Evolutionary conservation across 148 eudicot genomes (phyloP).

Genomic region (Gaultheria prostrata): DNA sequence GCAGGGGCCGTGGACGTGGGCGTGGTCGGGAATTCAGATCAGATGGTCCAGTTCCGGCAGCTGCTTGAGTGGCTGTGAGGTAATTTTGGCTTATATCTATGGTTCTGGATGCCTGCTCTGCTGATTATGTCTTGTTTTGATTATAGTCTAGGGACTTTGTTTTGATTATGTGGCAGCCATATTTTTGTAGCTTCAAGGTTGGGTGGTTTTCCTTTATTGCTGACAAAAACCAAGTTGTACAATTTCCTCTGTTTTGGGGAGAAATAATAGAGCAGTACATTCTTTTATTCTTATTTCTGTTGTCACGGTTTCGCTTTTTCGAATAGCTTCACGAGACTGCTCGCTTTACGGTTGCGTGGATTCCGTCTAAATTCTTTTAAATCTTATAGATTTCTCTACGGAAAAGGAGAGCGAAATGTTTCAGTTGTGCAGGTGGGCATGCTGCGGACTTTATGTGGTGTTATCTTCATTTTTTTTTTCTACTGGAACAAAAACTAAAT

Average conservation of each 20-base stretch:
- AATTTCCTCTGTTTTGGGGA: not conserved
- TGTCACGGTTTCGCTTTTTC: not conserved
- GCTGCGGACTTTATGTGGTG: no score
- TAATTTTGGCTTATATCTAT: not conserved
- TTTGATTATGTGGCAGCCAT: no score
- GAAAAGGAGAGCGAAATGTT: not conserved
- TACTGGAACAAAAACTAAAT: no score
- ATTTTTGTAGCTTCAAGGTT: not conserved
- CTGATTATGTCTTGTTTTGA: slow-evolving; percentile 8
- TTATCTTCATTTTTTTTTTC: no score
- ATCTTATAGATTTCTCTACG: not conserved
- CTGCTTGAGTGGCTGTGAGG: not conserved
- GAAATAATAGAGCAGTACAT: slow-evolving; percentile 28
- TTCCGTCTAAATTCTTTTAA: not conserved
- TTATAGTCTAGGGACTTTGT: no score
- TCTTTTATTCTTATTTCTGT: slow-evolving; percentile 9
- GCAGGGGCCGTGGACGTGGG: slow-evolving; percentile 39
- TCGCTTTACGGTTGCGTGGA: not conserved
- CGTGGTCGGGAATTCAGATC: slow-evolving; percentile 30
- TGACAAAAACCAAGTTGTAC: not conserved
- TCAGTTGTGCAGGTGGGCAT: not conserved
- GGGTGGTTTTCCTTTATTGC: not conserved
- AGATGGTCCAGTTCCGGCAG: slow-evolving; percentile 13
- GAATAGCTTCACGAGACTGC: not conserved
- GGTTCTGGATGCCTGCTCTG: slow-evolving; percentile 10